phyloP scores from a whole-genome alignment of 2,329 filamentous ascomycete species.

The Fusarium acutatum region DNA sequence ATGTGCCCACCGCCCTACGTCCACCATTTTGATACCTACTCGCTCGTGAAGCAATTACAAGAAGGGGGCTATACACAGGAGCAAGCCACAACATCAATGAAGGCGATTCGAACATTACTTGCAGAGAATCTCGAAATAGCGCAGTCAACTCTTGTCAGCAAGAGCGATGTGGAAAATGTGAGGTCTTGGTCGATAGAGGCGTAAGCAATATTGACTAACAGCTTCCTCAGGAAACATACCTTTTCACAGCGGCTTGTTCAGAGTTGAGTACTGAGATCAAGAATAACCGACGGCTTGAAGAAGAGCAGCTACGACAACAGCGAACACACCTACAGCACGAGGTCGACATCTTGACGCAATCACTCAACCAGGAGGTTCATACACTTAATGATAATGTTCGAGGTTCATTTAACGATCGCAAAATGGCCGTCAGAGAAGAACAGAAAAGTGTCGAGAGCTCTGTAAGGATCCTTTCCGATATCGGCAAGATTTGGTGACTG shows the following conservation, averaged over 20 bases:
- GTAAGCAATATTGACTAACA: constrained; percentile 17
- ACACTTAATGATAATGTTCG: constrained; percentile 90
- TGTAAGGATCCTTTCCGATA: constrained; percentile 55
- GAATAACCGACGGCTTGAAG: constrained; percentile 77
- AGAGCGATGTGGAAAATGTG: constrained; percentile 88
- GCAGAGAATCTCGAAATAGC: constrained; percentile 83
- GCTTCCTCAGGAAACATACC: constrained; percentile 75
- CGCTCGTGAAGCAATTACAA: constrained; percentile 82
- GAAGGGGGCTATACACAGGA: constrained; percentile 75
- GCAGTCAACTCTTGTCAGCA: constrained; percentile 81
- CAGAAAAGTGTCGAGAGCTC: constrained; percentile 85
- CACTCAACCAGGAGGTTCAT: constrained; percentile 82
- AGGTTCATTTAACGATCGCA: constrained; percentile 94
- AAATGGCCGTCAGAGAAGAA: constrained; percentile 89
- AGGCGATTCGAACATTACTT: constrained; percentile 81
- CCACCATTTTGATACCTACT: constrained; percentile 97
- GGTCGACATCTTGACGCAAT: constrained; percentile 89
- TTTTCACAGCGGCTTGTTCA: constrained; percentile 92
- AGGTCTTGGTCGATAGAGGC: background rate
- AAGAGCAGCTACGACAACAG: constrained; percentile 84
- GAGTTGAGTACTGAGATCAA: constrained; percentile 89
- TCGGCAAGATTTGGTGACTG: background rate
- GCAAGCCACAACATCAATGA: constrained; percentile 90
- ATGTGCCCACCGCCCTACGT: constrained; percentile 81
- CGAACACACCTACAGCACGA: constrained; percentile 90